Percentiles rank a stretch among this genome's conserved stretches.
phyloP scores from a whole-genome alignment of 2,329 filamentous ascomycete species.

The Thermothelomyces thermophilus region DNA sequence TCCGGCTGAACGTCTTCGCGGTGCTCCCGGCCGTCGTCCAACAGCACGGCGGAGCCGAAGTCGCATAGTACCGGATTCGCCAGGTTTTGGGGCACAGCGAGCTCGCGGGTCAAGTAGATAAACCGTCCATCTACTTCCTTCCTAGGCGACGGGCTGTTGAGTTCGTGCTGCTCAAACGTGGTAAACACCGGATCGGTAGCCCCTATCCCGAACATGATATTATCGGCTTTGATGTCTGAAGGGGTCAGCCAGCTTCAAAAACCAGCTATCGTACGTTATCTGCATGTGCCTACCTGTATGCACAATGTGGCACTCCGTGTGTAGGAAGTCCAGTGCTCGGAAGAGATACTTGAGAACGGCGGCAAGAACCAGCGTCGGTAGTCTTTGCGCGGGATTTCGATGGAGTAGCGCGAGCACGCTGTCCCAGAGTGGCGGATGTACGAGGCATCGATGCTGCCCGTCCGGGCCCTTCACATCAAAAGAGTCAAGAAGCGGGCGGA shows the following conservation, averaged over 20 bases:
- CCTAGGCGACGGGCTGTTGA: conserved; percentile 34
- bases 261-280: not conserved
- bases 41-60: conserved; percentile 40
- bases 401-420: conserved; percentile 34
- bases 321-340: conserved; percentile 39
- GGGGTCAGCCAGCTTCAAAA: not conserved
- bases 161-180: conserved; percentile 22
- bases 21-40: conserved; percentile 32
- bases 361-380: conserved; percentile 32
- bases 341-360: conserved; percentile 36
- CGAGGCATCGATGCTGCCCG: conserved; percentile 32
- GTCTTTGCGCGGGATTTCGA: conserved; percentile 34
- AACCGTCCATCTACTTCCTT: conserved; percentile 36
- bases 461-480: conserved; percentile 33
- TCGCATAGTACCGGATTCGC: conserved; percentile 40
- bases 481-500: conserved; percentile 33
- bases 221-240: conserved; percentile 3
- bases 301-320: conserved; percentile 39
- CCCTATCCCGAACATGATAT: conserved; percentile 4
- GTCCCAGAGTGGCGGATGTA: conserved; percentile 38
- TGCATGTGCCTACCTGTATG: conserved; percentile 32
- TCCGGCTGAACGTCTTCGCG: conserved; percentile 34
- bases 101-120: conserved; percentile 38
- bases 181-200: not conserved
- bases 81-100: conserved; percentile 29